Percentiles rank a stretch among this genome's conserved stretches.
Conservation (phyloP, 1,284 basidiomycete genomes). For the Sporisorium exsertum region DNA sequence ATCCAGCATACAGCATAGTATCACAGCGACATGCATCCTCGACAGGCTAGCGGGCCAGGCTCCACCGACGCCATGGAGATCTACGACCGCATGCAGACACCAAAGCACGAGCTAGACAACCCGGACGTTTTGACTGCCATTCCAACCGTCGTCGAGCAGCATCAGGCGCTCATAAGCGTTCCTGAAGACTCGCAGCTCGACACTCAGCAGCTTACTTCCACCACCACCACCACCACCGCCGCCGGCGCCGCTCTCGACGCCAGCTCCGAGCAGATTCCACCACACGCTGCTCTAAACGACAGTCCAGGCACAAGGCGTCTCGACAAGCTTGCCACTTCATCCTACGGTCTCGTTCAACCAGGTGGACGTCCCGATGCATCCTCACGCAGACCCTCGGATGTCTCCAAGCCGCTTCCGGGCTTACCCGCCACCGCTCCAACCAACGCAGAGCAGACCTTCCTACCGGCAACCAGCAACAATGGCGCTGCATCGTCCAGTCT, state of each 20-base stretch:
- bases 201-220: slow-evolving; percentile 15
- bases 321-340: slow-evolving; percentile 27
- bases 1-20: neutral
- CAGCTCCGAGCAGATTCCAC: slow-evolving; percentile 16
- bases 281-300: slow-evolving; percentile 2
- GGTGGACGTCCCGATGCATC: slow-evolving; percentile 33
- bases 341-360: slow-evolving; percentile 45
- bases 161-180: slow-evolving; percentile 47
- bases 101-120: slow-evolving; percentile 45
- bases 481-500: slow-evolving; percentile 5
- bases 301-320: slow-evolving; percentile 21
- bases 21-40: slow-evolving; percentile 32
- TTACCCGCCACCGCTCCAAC: slow-evolving; percentile 19
- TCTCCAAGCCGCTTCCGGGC: slow-evolving; percentile 50
- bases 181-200: slow-evolving; percentile 56
- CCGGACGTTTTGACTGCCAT: slow-evolving; percentile 26
- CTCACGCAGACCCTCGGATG: slow-evolving; percentile 24
- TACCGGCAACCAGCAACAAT: slow-evolving; percentile 19
- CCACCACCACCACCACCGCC: slow-evolving; percentile 2
- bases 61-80: slow-evolving; percentile 58
- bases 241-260: slow-evolving; percentile 6
- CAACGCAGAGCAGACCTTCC: slow-evolving; percentile 39
- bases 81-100: slow-evolving; percentile 53
- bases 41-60: slow-evolving; percentile 52
- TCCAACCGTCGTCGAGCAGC: slow-evolving; percentile 24